phyloP scores from a whole-genome alignment of 352 stramenopile species.

The Phytophthora parvispora region DNA sequence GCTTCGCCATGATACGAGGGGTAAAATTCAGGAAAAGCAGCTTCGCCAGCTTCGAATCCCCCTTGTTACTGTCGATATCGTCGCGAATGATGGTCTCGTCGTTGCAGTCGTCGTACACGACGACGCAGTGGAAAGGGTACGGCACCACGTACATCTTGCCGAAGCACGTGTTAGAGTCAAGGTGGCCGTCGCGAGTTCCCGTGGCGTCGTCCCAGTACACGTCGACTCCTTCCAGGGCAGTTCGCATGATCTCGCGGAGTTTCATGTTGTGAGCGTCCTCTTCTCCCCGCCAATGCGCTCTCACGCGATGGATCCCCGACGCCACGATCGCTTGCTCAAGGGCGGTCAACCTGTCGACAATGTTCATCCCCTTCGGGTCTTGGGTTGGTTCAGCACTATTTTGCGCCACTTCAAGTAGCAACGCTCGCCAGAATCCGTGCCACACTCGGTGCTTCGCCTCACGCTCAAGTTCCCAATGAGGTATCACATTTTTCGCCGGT shows the following conservation, averaged over 20 bases:
- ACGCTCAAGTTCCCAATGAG: slow-evolving; percentile 44
- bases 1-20: slow-evolving; percentile 18
- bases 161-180: slow-evolving; percentile 46
- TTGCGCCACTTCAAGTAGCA: slow-evolving; percentile 27
- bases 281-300: slow-evolving; percentile 40
- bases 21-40: slow-evolving; percentile 46
- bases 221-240: slow-evolving; percentile 51
- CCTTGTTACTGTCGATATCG: slow-evolving; percentile 9
- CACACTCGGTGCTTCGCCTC: slow-evolving; percentile 55
- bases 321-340: slow-evolving; percentile 35
- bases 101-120: slow-evolving; percentile 54
- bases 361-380: not conserved
- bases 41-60: slow-evolving; percentile 9
- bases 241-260: slow-evolving; percentile 29
- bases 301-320: slow-evolving; percentile 37
- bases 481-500: slow-evolving; percentile 25
- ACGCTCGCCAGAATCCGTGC: slow-evolving; percentile 52
- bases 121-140: slow-evolving; percentile 55
- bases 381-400: not conserved
- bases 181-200: slow-evolving; percentile 33
- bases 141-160: slow-evolving; percentile 50
- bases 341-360: slow-evolving; percentile 30
- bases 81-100: slow-evolving; percentile 48
- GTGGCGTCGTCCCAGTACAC: slow-evolving; percentile 44
- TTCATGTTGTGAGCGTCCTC: slow-evolving; percentile 20